Base-by-base conservation (phyloP, 345 rosid genomes). In the Erodium maritimum region DNA sequence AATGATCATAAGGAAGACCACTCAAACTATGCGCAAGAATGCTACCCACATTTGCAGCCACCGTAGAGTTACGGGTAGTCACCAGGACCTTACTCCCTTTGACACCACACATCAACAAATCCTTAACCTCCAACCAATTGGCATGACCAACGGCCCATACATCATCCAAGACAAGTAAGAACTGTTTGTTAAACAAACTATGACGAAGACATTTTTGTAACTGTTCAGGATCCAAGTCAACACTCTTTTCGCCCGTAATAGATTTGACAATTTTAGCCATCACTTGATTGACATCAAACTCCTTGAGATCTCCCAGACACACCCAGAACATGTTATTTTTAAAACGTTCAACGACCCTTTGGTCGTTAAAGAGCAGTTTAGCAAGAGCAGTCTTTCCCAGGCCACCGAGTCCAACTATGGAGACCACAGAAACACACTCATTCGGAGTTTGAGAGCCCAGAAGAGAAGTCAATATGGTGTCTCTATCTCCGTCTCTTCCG, bases 161-260 rank as follows among this genome's bases (percentile, higher is more conserved):
- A 65, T 65, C 62, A 1, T 58, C 68, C 56, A 65, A 29, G 29
- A 65, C 37, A 17, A 65, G 22, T 23, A 65, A 22, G 1, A 37
- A 37, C 14, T 12, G 4, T 37, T 37, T 37, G 46, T 37, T 12
- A 5, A 5, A 12, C 46, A 37, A 37, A 37, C 2, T 4, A 12
- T 37, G 8, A 37, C 46, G 46, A 37, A 37, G 13, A 37, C 46
- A 37, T 5, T 12, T 5, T 5, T 37, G 46, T 12, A 37, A 37
- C 11, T 37, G 46, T 5, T 37, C 11, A 37, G 46, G 46, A 11
- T 37, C 46, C 1, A 12, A 37, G 13, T 37, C 11, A 37, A 37
- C 13, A 37, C 13, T 11, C 46, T 37, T 37, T 37, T 11, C 46
- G 1, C 46, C 14, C 10, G 46, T 37, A 6, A 25, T 25, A 25